A percentile compares a stretch with the other conserved stretches of the same genome.
Evolutionary conservation across 1,284 basidiomycete species (phyloP).

Genomic region (Boletus mariae): DNA sequence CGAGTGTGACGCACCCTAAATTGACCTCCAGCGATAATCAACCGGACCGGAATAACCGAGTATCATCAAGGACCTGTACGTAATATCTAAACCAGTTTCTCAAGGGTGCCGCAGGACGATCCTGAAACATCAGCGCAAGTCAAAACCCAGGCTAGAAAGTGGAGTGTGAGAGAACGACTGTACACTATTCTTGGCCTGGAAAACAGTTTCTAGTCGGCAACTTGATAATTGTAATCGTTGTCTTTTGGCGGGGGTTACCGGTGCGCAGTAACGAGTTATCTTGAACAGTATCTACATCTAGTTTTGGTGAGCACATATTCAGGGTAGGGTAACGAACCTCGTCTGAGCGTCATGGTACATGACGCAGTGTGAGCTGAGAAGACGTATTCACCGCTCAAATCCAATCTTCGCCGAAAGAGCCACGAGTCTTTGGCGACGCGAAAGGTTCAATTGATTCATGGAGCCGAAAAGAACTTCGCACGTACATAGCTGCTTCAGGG

Average conservation of each 20-base stretch:
- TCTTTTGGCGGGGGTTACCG: no score
- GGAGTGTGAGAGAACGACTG: background rate
- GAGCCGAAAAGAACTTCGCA: background rate
- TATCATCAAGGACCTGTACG: conserved; percentile 1
- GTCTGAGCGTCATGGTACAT: background rate
- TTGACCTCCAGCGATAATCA: background rate
- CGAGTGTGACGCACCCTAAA: background rate
- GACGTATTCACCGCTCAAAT: background rate
- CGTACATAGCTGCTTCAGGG: background rate
- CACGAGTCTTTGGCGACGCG: background rate
- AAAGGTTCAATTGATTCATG: background rate
- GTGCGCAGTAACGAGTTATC: no score
- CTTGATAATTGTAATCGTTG: background rate
- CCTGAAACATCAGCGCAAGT: background rate
- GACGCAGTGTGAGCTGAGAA: background rate
- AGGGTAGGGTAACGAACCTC: background rate
- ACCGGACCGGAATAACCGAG: conserved; percentile 3
- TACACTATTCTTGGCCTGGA: background rate
- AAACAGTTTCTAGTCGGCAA: background rate
- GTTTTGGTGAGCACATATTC: background rate
- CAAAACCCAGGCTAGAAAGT: background rate
- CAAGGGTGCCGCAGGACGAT: conserved; percentile 1
- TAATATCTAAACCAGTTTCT: background rate
- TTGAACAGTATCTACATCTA: background rate
- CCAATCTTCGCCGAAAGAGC: background rate